Percentiles rank a stretch among this genome's conserved stretches.
Conservation (phyloP, 768 basidiomycete genomes). For the Dentipellis sp. region DNA sequence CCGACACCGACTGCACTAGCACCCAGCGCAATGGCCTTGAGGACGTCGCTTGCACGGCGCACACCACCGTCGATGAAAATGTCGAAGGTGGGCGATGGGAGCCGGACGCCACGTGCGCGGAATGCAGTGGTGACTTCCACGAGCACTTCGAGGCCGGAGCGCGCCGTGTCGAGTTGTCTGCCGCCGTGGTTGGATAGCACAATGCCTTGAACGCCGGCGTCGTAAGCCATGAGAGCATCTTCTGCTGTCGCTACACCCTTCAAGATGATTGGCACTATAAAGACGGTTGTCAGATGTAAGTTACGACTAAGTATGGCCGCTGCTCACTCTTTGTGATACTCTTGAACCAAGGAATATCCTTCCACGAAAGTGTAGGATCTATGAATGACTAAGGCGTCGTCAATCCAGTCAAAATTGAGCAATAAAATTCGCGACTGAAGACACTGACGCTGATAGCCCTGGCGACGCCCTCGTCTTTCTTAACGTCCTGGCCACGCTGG, state of each 20-base stretch:
- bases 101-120: conserved; percentile 50
- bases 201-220: conserved; percentile 60
- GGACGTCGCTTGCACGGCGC: conserved; percentile 74
- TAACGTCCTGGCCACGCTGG: not conserved
- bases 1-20: conserved; percentile 68
- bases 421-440: not conserved
- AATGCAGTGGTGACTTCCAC: conserved; percentile 76
- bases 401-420: not conserved
- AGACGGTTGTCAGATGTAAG: conserved; percentile 1
- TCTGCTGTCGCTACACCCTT: conserved; percentile 79
- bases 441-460: conserved; percentile 2
- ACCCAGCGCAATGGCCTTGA: conserved; percentile 80
- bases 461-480: conserved; percentile 2
- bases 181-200: conserved; percentile 85
- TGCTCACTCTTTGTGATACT: conserved; percentile 42
- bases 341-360: conserved; percentile 59
- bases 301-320: not conserved
- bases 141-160: conserved; percentile 85
- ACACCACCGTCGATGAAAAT: conserved; percentile 91
- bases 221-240: conserved; percentile 83
- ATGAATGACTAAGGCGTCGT: conserved; percentile 67
- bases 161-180: conserved; percentile 69
- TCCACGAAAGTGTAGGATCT: conserved; percentile 82
- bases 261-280: conserved; percentile 75
- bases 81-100: conserved; percentile 71